Evolutionary conservation across 768 basidiomycete species (phyloP).

Genomic region (Mycena leptocephala): DNA sequence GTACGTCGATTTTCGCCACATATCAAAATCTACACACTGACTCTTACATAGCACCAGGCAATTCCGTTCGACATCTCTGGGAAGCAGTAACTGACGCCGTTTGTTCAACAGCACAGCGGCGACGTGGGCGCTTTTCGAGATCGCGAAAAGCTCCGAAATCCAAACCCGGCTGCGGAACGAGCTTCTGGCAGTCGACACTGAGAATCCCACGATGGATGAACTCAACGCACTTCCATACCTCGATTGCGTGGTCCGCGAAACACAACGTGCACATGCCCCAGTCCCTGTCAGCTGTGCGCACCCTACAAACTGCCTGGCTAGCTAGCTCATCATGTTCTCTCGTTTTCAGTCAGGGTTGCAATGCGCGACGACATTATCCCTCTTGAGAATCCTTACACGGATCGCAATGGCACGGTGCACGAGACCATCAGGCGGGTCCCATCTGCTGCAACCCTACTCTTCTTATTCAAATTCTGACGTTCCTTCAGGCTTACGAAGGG

Average conservation of each 20-base stretch:
- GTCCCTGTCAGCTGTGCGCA: neutral
- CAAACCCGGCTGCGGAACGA: too few relatives aligned
- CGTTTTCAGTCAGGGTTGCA: neutral
- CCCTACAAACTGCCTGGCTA: neutral
- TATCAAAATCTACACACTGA: neutral
- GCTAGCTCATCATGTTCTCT: too few relatives aligned
- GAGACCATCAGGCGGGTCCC: too few relatives aligned
- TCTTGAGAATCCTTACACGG: neutral
- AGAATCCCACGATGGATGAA: too few relatives aligned
- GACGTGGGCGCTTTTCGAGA: too few relatives aligned
- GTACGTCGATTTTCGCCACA: neutral
- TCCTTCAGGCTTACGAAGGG: too few relatives aligned
- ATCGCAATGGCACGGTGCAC: too few relatives aligned
- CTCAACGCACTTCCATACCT: neutral
- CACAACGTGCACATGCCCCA: neutral
- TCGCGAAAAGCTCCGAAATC: too few relatives aligned
- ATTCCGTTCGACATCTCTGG: neutral
- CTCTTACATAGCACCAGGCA: neutral
- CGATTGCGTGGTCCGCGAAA: neutral
- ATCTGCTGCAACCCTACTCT: too few relatives aligned
- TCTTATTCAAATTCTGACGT: too few relatives aligned
- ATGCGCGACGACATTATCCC: neutral
- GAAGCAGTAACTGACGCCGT: neutral
- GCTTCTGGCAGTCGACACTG: too few relatives aligned
- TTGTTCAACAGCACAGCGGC: neutral